Conservation (phyloP, 2,329 filamentous ascomycete species). For the Fusarium sp. region DNA sequence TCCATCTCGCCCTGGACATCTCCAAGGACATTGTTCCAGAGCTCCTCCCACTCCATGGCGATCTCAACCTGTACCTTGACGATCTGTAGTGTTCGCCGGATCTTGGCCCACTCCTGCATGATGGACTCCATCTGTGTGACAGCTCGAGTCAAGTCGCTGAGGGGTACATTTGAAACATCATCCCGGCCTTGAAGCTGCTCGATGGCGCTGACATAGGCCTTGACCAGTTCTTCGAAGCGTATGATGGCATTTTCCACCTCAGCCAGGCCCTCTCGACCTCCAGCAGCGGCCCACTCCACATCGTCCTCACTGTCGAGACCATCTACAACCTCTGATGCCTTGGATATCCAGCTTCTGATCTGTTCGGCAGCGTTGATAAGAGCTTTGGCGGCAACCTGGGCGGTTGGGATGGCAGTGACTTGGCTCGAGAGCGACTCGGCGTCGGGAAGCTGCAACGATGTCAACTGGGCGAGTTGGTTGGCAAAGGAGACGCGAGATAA, state of each 20-base stretch:
- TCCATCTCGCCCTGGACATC: slow-evolving; percentile 93
- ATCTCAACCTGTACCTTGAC: slow-evolving; percentile 94
- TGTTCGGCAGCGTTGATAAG: slow-evolving; percentile 90
- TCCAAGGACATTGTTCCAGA: slow-evolving; percentile 93
- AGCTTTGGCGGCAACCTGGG: slow-evolving; percentile 84
- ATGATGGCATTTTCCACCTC: slow-evolving; percentile 80
- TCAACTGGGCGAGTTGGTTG: slow-evolving; percentile 91
- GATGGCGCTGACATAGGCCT: slow-evolving; percentile 93
- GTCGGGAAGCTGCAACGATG: slow-evolving; percentile 88
- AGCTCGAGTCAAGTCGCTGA: slow-evolving; percentile 77
- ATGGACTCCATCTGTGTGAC: slow-evolving; percentile 92
- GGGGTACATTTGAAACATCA: slow-evolving; percentile 79
- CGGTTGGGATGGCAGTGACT: slow-evolving; percentile 86
- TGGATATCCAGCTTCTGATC: slow-evolving; percentile 93
- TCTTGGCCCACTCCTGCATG: slow-evolving; percentile 84
- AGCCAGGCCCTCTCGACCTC: slow-evolving; percentile 82
- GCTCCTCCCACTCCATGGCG: slow-evolving; percentile 98
- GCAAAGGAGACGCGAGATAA: slow-evolving; percentile 92
- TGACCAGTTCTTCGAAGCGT: slow-evolving; percentile 89
- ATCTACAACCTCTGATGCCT: slow-evolving; percentile 88
- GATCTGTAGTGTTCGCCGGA: slow-evolving; percentile 79
- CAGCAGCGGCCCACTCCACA: slow-evolving; percentile 94
- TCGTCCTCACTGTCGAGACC: slow-evolving; percentile 96
- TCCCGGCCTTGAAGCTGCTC: slow-evolving; percentile 85
- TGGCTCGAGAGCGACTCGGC: slow-evolving; percentile 84